These are phyloP conservation scores for Chrysanthemum makinoi DNA, from an alignment of 129 eudicot species.

Conservation along the genomic window DNA sequence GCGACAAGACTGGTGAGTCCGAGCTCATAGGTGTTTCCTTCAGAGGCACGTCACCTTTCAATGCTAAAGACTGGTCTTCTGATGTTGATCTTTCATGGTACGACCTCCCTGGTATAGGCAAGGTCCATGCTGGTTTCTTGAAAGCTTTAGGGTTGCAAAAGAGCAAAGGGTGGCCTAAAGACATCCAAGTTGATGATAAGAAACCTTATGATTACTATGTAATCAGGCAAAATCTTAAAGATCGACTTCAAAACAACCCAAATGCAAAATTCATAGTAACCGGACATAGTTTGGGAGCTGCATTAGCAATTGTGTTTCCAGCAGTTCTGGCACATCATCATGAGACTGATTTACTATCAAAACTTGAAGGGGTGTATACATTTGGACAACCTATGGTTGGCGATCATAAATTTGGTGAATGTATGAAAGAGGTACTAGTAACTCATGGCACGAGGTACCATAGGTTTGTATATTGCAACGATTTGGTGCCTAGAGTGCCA, in stretches of 20 bases:
- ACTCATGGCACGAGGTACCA: constrained; percentile 34
- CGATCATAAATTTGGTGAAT: constrained; percentile 48
- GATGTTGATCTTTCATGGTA: constrained; percentile 69
- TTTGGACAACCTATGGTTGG: constrained; percentile 80
- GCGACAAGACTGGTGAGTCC: constrained; percentile 21
- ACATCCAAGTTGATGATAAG: constrained; percentile 5
- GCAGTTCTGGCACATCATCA: constrained; percentile 46
- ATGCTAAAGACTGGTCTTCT: constrained; percentile 52
- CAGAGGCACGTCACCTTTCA: constrained; percentile 66
- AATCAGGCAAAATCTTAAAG: constrained; percentile 37
- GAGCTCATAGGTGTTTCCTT: constrained; percentile 60
- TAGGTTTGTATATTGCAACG: constrained; percentile 60
- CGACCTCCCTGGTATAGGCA: constrained; percentile 42
- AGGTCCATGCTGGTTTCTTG: constrained; percentile 71
- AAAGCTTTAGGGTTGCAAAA: constrained; percentile 69
- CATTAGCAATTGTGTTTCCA: constrained; percentile 48
- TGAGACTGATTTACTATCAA: constrained; percentile 37
- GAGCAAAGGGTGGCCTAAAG: constrained; percentile 41
- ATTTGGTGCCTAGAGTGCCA: constrained; percentile 64
- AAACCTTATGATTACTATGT: constrained; percentile 40
- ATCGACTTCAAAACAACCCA: constrained; percentile 24
- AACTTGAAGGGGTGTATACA: constrained; percentile 58
- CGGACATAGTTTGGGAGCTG: constrained; percentile 74
- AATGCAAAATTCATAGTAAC: constrained; percentile 49
- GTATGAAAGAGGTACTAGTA: constrained; percentile 37